Conservation (phyloP, 2,329 filamentous ascomycete genomes). For the Fusarium piperis region DNA sequence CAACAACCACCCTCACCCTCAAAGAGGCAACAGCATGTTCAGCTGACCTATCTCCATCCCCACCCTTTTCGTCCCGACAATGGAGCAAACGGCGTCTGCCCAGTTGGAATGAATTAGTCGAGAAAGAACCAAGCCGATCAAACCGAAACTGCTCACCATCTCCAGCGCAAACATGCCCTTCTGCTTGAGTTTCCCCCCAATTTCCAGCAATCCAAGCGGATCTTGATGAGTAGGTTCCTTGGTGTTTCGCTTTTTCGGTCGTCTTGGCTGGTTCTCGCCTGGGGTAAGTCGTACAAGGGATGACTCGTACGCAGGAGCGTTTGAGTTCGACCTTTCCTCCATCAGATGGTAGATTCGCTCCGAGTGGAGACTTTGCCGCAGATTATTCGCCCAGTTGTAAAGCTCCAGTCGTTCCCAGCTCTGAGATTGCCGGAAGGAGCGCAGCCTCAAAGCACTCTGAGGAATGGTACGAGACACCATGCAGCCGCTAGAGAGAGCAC, state of each 20-base stretch:
- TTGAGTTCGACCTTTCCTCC: slow-evolving; percentile 25
- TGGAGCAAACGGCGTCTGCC: slow-evolving; percentile 30
- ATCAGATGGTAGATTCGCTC: slow-evolving; percentile 43
- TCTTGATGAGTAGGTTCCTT: slow-evolving; percentile 64
- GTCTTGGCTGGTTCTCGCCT: neutral
- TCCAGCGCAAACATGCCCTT: slow-evolving; percentile 76
- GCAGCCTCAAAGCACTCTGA: slow-evolving; percentile 27
- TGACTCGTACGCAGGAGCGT: slow-evolving; percentile 22
- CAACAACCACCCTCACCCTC: neutral
- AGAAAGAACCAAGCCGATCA: slow-evolving; percentile 77
- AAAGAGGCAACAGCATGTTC: slow-evolving; percentile 36
- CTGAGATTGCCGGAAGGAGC: slow-evolving; percentile 23
- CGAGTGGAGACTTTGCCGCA: slow-evolving; percentile 48
- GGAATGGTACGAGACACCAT: slow-evolving; percentile 28
- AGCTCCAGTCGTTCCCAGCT: slow-evolving; percentile 47
- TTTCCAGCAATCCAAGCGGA: slow-evolving; percentile 79
- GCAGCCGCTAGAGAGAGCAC: slow-evolving; percentile 26
- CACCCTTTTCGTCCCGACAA: slow-evolving; percentile 24
- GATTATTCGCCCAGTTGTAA: slow-evolving; percentile 50
- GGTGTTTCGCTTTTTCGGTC: slow-evolving; percentile 8
- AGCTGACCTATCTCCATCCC: slow-evolving; percentile 35
- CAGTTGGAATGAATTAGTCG: slow-evolving; percentile 59
- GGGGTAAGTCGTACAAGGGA: slow-evolving; percentile 27
- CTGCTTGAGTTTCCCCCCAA: slow-evolving; percentile 72
- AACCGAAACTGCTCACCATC: slow-evolving; percentile 76